Evolutionary conservation across 1,139 yeast genomes (phyloP).

Genomic region (Candida glucosophila): DNA sequence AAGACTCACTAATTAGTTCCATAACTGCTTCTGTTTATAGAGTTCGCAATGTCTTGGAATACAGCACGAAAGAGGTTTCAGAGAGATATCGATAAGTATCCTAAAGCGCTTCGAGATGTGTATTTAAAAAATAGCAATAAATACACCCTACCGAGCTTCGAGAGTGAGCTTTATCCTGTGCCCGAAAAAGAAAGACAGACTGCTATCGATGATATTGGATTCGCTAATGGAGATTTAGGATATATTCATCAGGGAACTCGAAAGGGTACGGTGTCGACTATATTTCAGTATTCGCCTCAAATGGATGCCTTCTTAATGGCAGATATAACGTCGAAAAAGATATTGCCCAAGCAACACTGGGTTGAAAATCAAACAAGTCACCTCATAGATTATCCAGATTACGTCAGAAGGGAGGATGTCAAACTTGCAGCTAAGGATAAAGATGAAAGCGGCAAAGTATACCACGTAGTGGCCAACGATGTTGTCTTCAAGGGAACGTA

Average conservation of each 20-base stretch:
- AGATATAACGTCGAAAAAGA: conserved; percentile 26
- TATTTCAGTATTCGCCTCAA: conserved; percentile 22
- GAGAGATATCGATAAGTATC: conserved; percentile 26
- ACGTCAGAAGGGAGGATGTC: conserved; percentile 34
- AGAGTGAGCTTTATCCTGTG: conserved; percentile 15
- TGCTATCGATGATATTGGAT: conserved; percentile 23
- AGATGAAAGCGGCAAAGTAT: conserved; percentile 52
- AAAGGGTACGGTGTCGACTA: conserved; percentile 63
- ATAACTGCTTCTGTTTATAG: too few relatives aligned
- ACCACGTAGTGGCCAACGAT: conserved; percentile 68
- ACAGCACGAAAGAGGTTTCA: conserved; percentile 29
- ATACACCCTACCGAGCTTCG: conserved; percentile 30
- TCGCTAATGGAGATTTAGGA: conserved; percentile 34
- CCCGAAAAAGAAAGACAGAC: conserved; percentile 21
- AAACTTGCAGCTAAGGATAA: conserved; percentile 73
- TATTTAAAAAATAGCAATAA: conserved; percentile 17
- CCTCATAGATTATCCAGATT: conserved; percentile 56
- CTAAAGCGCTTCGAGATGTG: conserved; percentile 21
- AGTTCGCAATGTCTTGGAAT: conserved; percentile 35
- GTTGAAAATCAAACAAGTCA: conserved; percentile 65
- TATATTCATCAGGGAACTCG: conserved; percentile 58
- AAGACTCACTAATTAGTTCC: too few relatives aligned
- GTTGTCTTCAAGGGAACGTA: conserved; percentile 57
- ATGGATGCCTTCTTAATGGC: conserved; percentile 27
- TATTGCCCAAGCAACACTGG: conserved; percentile 64